These are phyloP conservation scores for Tricholoma furcatifolium DNA, from an alignment of 768 basidiomycete genomes.

Conservation along the genomic window DNA sequence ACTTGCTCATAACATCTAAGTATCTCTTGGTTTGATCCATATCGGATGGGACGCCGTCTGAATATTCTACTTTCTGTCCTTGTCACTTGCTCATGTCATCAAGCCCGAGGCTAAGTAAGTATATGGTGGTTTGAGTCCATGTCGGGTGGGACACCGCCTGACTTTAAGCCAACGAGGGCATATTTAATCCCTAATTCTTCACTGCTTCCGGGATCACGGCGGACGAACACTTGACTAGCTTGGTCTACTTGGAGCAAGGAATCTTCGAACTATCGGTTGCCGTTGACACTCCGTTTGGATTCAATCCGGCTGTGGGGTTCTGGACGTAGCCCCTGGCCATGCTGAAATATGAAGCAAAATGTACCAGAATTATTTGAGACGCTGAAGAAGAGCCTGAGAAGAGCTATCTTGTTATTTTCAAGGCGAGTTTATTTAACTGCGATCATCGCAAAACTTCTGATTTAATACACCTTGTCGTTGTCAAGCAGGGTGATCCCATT, in stretches of 20 bases:
- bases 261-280: constrained; percentile 75
- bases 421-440: constrained; percentile 40
- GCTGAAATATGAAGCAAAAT: constrained; percentile 65
- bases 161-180: constrained; percentile 64
- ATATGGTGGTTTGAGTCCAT: constrained; percentile 99
- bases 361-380: constrained; percentile 50
- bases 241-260: constrained; percentile 75
- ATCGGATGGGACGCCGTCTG: too few species aligned
- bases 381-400: too few species aligned
- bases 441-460: neutral
- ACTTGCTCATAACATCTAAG: too few species aligned
- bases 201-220: constrained; percentile 23
- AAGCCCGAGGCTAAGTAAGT: constrained; percentile 88
- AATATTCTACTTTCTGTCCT: constrained; percentile 25
- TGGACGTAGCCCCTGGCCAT: constrained; percentile 78
- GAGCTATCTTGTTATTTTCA: constrained; percentile 80
- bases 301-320: constrained; percentile 38
- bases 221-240: constrained; percentile 44
- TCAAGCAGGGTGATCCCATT: constrained; percentile 72
- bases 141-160: constrained; percentile 86
- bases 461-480: neutral
- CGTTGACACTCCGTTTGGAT: constrained; percentile 53
- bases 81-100: neutral
- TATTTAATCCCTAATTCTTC: constrained; percentile 70
- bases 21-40: too few species aligned